phyloP scores from a whole-genome alignment of 2,329 filamentous ascomycete species.

The Parastagonospora nodorum region DNA sequence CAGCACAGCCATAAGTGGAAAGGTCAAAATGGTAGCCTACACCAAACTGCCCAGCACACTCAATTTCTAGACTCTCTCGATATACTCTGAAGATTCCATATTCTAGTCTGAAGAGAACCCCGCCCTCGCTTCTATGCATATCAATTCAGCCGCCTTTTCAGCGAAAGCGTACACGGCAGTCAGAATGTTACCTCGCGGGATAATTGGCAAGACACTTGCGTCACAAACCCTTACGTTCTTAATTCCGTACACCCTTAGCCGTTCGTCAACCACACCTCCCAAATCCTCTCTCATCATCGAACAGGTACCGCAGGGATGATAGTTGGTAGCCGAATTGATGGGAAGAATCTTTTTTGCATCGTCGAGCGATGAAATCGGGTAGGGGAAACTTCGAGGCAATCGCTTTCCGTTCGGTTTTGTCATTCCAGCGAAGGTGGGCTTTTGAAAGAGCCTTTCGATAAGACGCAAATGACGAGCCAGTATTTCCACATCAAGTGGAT shows the following conservation, averaged over 20 bases:
- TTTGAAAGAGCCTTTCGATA: constrained; percentile 35
- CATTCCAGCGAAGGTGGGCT: constrained; percentile 9
- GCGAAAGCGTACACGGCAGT: constrained; percentile 33
- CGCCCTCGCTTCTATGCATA: constrained; percentile 4
- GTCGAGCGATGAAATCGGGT: constrained; percentile 11
- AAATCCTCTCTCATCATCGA: constrained; percentile 36
- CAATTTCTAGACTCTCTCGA: too few relatives aligned
- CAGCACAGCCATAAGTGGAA: too few relatives aligned
- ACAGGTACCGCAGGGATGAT: constrained; percentile 42
- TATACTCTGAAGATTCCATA: too few relatives aligned
- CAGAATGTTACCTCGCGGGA: constrained; percentile 24
- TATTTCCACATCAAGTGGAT: constrained; percentile 52
- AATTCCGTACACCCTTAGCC: constrained; percentile 36
- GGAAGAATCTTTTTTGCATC: constrained; percentile 19
- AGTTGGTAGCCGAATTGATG: constrained; percentile 21
- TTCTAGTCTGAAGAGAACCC: neutral
- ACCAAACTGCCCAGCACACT: too few relatives aligned
- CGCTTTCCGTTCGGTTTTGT: constrained; percentile 12
- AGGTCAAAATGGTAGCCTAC: too few relatives aligned
- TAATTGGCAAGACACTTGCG: constrained; percentile 33
- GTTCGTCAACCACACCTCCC: constrained; percentile 38
- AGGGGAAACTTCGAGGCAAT: constrained; percentile 19
- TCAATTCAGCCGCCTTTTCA: constrained; percentile 31
- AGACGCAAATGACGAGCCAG: constrained; percentile 44
- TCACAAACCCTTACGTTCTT: constrained; percentile 33